Evolutionary conservation across 2,329 filamentous ascomycete genomes (phyloP).

Genomic region (Alternaria hordeiaustralica): DNA sequence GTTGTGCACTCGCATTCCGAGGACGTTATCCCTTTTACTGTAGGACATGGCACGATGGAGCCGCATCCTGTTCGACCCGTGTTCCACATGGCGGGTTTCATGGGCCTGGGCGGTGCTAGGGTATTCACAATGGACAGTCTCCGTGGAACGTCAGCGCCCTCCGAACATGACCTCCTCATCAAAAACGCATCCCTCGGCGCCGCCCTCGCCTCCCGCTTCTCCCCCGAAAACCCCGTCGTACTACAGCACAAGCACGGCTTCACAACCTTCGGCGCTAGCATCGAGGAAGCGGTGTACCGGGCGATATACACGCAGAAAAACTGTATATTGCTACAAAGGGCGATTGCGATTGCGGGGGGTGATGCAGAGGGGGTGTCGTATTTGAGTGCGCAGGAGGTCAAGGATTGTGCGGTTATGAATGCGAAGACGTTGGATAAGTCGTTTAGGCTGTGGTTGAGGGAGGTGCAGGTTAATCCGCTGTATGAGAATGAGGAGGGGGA

Average conservation of each 20-base stretch:
- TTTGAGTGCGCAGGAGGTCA: conserved; percentile 45
- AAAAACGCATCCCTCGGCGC: conserved; percentile 28
- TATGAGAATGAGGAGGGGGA: conserved; percentile 48
- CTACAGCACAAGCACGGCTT: conserved; percentile 55
- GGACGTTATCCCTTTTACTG: conserved; percentile 50
- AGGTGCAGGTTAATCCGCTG: conserved; percentile 44
- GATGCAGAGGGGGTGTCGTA: conserved; percentile 33
- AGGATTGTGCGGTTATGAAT: conserved; percentile 45
- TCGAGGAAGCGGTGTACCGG: conserved; percentile 53
- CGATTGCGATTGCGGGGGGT: conserved; percentile 37
- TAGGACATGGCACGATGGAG: conserved; percentile 30
- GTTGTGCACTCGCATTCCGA: conserved; percentile 53
- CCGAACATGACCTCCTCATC: conserved; percentile 35
- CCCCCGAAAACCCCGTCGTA: conserved; percentile 32
- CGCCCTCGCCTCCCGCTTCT: conserved; percentile 25
- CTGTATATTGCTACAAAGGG: conserved; percentile 44
- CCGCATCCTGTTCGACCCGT: conserved; percentile 31
- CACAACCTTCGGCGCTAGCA: conserved; percentile 44
- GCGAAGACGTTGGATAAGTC: conserved; percentile 44
- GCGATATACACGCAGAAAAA: conserved; percentile 50
- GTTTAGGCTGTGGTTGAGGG: conserved; percentile 51
- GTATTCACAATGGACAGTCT: conserved; percentile 21
- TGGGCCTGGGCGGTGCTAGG: conserved; percentile 30
- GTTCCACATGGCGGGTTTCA: conserved; percentile 52
- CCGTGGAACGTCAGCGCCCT: conserved; percentile 28